Percentiles rank a stretch among this genome's conserved stretches.
Conservation (phyloP, 495 filamentous ascomycete species). For the Aspergillus campestris region DNA sequence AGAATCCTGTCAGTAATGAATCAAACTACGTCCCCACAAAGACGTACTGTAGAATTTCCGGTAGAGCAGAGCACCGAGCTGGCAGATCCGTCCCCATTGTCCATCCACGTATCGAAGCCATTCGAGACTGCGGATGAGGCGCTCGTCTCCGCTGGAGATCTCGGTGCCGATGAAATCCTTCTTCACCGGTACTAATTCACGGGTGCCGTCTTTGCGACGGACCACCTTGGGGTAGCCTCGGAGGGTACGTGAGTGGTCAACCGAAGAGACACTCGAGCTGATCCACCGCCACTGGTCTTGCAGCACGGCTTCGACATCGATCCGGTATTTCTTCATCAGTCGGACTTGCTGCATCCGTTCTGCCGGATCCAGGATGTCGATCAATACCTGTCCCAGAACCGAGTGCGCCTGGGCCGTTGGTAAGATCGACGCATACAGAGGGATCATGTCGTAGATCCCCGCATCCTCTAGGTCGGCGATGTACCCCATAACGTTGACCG, state of each 20-base stretch:
- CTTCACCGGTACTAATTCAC: constrained; percentile 35
- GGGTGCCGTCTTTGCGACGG: constrained; percentile 24
- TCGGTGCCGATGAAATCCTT: constrained; percentile 59
- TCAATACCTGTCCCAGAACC: constrained; percentile 46
- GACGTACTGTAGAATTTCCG: constrained; percentile 42
- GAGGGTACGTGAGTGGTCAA: constrained; percentile 24
- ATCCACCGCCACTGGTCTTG: constrained; percentile 48
- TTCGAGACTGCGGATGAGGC: constrained; percentile 69
- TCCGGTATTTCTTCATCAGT: constrained; percentile 44
- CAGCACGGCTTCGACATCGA: constrained; percentile 46
- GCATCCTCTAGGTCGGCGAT: constrained; percentile 65
- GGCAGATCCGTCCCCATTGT: constrained; percentile 63
- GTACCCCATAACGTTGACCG: constrained; percentile 58
- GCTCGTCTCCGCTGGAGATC: constrained; percentile 52
- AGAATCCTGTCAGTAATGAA: background rate
- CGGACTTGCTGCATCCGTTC: constrained; percentile 41
- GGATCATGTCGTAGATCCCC: constrained; percentile 65
- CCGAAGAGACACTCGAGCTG: constrained; percentile 17
- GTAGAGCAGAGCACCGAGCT: constrained; percentile 58
- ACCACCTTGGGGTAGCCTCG: constrained; percentile 26
- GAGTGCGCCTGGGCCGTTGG: constrained; percentile 34
- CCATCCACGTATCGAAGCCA: constrained; percentile 73
- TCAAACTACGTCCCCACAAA: background rate
- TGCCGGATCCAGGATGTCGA: constrained; percentile 51
- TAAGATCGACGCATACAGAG: constrained; percentile 78